These are phyloP conservation scores for Piper betle DNA, from an alignment of 164 flowering plant genomes.

Conservation along the genomic window DNA sequence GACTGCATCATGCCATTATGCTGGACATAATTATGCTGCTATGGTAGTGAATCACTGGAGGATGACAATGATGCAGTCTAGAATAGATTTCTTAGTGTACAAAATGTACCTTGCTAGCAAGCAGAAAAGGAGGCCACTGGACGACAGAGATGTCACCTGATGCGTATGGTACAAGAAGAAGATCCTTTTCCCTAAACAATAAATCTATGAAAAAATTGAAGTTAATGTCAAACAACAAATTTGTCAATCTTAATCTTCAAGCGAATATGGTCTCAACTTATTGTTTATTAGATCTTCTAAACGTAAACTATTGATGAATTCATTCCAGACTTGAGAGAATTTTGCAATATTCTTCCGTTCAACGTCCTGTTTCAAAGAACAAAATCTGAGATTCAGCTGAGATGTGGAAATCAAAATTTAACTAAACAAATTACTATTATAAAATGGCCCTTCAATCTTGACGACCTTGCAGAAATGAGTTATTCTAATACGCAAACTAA, in stretches of 20 bases:
- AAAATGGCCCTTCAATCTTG: no score
- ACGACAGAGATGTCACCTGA: slow-evolving; percentile 52
- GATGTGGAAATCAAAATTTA: no score
- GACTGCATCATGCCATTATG: no score
- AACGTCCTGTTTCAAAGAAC: neutral
- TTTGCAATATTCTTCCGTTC: slow-evolving; percentile 41
- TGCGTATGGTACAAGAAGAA: slow-evolving; percentile 75
- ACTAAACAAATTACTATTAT: no score
- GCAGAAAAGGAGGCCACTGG: slow-evolving; percentile 97
- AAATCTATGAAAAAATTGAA: slow-evolving; percentile 2
- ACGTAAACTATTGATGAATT: slow-evolving; percentile 66
- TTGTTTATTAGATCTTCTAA: slow-evolving; percentile 72
- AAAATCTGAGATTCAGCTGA: neutral
- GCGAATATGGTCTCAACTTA: slow-evolving; percentile 27
- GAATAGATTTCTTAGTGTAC: no score
- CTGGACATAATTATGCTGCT: no score
- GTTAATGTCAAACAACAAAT: neutral
- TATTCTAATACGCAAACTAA: neutral
- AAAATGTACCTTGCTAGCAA: slow-evolving; percentile 74
- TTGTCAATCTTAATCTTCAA: neutral
- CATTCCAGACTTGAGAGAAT: slow-evolving; percentile 94
- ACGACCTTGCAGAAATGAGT: no score
- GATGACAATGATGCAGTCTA: no score
- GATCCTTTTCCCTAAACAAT: slow-evolving; percentile 58
- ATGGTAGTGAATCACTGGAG: no score